These are phyloP conservation scores for Podila epicladia DNA, from an alignment of 192 early-diverging fungal genomes.

Conservation along the genomic window DNA sequence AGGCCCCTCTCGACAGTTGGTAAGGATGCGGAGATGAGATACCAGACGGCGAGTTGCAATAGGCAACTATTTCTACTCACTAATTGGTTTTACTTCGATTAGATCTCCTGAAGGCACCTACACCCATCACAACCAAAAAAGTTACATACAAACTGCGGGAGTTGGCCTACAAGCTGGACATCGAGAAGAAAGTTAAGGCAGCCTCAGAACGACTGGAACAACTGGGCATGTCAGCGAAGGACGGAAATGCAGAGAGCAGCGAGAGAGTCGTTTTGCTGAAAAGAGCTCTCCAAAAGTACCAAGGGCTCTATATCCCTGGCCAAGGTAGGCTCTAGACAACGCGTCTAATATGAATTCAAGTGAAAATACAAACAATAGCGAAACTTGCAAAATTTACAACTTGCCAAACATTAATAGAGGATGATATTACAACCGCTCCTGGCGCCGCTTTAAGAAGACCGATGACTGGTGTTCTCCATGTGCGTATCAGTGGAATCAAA, in stretches of 20 bases:
- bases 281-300: slow-evolving; percentile 84
- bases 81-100: slow-evolving; percentile 1
- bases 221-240: slow-evolving; percentile 58
- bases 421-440: slow-evolving; percentile 47
- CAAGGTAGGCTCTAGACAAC: slow-evolving; percentile 61
- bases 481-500: slow-evolving; percentile 67
- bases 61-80: too few species aligned
- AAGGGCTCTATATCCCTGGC: slow-evolving; percentile 84
- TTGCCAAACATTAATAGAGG: slow-evolving; percentile 12
- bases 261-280: slow-evolving; percentile 78
- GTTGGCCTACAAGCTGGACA: slow-evolving; percentile 89
- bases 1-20: slow-evolving; percentile 41
- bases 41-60: too few species aligned
- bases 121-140: slow-evolving; percentile 71
- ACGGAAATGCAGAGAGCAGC: slow-evolving; percentile 67
- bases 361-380: background rate
- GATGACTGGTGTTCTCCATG: slow-evolving; percentile 75
- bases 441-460: slow-evolving; percentile 73
- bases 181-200: slow-evolving; percentile 90
- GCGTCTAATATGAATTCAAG: too few species aligned
- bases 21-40: background rate
- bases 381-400: background rate
- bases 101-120: slow-evolving; percentile 75
- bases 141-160: slow-evolving; percentile 87
- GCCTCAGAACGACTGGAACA: slow-evolving; percentile 80